Evolutionary conservation across 2,329 filamentous ascomycete species (phyloP), one percentile per base, ranked within the genome.

Genomic region (Trichoderma lentiforme): DNA sequence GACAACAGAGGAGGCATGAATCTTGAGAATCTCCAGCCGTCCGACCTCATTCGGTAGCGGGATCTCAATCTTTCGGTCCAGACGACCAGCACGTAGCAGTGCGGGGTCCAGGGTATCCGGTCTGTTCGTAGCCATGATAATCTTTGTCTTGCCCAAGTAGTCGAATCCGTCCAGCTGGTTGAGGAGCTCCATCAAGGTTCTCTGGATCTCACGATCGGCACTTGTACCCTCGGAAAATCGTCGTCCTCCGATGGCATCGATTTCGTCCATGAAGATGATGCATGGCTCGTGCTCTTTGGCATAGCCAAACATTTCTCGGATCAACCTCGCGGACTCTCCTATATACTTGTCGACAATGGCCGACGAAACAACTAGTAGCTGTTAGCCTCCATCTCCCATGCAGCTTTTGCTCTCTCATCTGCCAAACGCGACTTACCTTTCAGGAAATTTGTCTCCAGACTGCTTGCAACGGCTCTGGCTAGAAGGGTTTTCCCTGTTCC

Each of bases 191-290:
- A 99, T 99, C 73, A 99, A 86, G 43, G 96, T 99, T 80, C 96
- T 92, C 84, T 99, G 96, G 77, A 99, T 99, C 83, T 99, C 96
- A 79, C 97, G 92, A 85, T 99, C 96, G 65, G 96, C 96, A 73
- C 94, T 97, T 66, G 96, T 99, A 76, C 97, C 96, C 82, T 99
- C 96, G 0, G 94, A 97, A 84, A 99, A 99, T 78, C 96, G 90
- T 78, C 97, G 90, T 74, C 97, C 97, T 81, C 96, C 96, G 79
- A 99, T 99, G 79, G 96, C 96, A 80, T 99, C 96, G 80, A 99
- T 99, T 84, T 99, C 96, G 87, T 99, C 97, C 96, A 99, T 99
- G 89, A 99, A 99, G 84, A 99, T 99, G 83, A 99, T 99, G 83
- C 96, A 99, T 51, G 96, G 96, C 83, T 99, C 96, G 82, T 99